phyloP scores from a whole-genome alignment of 2,329 filamentous ascomycete species.

The Penicillium sp. region DNA sequence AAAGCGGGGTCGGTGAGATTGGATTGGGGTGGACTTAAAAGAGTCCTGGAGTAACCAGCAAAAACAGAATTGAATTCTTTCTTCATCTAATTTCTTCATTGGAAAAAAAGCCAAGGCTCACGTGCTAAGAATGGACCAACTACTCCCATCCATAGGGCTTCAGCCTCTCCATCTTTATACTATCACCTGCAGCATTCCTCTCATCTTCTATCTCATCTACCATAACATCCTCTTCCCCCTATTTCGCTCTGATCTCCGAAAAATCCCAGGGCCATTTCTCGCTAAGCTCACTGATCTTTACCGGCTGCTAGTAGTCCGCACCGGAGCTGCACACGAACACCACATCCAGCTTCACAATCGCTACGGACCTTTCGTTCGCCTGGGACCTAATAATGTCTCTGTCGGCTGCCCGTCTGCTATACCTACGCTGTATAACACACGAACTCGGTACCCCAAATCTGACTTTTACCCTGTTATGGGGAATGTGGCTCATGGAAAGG shows the following conservation, averaged over 20 bases:
- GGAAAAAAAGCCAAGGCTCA: not conserved
- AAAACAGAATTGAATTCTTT: too few relatives aligned
- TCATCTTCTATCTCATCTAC: not conserved
- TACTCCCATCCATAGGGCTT: not conserved
- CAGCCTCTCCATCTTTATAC: not conserved
- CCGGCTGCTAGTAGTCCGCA: constrained; percentile 10
- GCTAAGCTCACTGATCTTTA: constrained; percentile 11
- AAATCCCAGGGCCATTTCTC: constrained; percentile 14
- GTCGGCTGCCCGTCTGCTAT: constrained; percentile 10
- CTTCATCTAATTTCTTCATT: not conserved
- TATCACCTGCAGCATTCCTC: not conserved
- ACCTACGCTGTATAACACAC: constrained; percentile 1
- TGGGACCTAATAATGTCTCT: constrained; percentile 20
- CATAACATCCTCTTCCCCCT: not conserved
- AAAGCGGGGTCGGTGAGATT: too few relatives aligned
- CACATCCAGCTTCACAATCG: constrained; percentile 14
- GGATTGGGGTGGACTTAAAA: too few relatives aligned
- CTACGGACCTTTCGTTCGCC: constrained; percentile 18
- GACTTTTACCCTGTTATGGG: constrained; percentile 13
- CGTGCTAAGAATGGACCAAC: not conserved
- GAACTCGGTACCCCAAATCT: constrained; percentile 5
- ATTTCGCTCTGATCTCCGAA: constrained; percentile 2
- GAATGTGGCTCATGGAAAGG: constrained; percentile 12
- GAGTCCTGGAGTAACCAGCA: too few relatives aligned
- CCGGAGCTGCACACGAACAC: constrained; percentile 9